Conservation (phyloP, 805 yeast species). For the Starmerella lactis-condensi region DNA sequence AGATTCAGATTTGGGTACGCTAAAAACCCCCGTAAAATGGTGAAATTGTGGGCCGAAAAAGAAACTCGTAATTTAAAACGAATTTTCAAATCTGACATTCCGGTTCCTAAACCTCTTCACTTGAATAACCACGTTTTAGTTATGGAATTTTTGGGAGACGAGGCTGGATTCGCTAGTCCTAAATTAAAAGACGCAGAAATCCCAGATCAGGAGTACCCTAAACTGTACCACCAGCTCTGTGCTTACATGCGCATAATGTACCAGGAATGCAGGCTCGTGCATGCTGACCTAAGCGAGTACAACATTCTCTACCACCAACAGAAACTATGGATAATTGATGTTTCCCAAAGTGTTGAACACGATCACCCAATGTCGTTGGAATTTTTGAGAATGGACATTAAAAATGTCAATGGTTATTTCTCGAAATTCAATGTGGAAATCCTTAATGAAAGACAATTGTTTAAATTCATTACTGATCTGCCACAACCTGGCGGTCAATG, state of each 20-base stretch:
- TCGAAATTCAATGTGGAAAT: conserved; percentile 48
- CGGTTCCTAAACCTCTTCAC: conserved; percentile 86
- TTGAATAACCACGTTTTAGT: conserved; percentile 77
- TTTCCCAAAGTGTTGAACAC: conserved; percentile 92
- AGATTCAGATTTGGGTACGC: conserved; percentile 69
- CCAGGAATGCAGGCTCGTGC: conserved; percentile 76
- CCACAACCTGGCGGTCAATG: conserved; percentile 24
- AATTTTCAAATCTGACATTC: conserved; percentile 56
- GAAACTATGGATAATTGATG: conserved; percentile 75
- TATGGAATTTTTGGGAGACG: conserved; percentile 76
- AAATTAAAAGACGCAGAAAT: conserved; percentile 69
- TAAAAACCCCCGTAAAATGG: conserved; percentile 93
- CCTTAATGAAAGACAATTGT: conserved; percentile 64
- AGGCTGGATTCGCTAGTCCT: conserved; percentile 75
- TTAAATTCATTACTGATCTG: conserved; percentile 42
- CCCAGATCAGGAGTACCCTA: conserved; percentile 36
- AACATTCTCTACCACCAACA: conserved; percentile 66
- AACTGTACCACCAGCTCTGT: conserved; percentile 59
- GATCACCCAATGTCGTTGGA: conserved; percentile 95
- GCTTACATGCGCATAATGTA: conserved; percentile 74
- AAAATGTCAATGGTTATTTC: conserved; percentile 82
- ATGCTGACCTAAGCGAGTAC: conserved; percentile 93
- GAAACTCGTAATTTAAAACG: conserved; percentile 87
- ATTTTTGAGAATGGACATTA: conserved; percentile 91
- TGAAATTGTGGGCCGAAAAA: conserved; percentile 95